These are phyloP conservation scores for Phytopythium vexans DNA, from an alignment of 352 stramenopile genomes.

Conservation along the genomic window DNA sequence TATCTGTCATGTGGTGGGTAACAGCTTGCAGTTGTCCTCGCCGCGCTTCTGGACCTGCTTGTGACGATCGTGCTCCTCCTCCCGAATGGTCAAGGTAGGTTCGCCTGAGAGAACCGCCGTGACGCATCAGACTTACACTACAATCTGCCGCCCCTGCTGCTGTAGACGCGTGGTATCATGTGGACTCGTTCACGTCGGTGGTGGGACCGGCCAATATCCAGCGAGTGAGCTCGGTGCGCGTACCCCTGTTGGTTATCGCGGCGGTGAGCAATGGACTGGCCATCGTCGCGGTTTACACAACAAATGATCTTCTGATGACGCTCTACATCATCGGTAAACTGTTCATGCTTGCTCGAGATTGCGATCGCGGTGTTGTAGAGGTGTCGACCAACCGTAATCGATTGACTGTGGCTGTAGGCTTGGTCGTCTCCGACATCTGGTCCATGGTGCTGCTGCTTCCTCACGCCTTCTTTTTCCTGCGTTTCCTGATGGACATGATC, in stretches of 20 bases:
- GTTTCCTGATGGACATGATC: conserved; percentile 51
- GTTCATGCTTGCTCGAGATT: neutral
- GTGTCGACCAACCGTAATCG: neutral
- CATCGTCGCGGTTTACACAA: conserved; percentile 14
- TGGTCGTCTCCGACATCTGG: conserved; percentile 29
- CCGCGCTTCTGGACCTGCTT: conserved; percentile 15
- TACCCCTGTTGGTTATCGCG: conserved; percentile 24
- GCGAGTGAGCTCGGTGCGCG: conserved; percentile 26
- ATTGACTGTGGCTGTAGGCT: conserved; percentile 14
- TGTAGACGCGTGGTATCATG: conserved; percentile 51
- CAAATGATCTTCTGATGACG: conserved; percentile 28
- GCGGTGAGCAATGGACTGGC: conserved; percentile 30
- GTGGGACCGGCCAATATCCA: conserved; percentile 17
- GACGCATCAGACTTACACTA: neutral
- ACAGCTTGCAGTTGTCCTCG: conserved; percentile 13
- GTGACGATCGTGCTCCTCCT: conserved; percentile 27
- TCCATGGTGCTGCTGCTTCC: conserved; percentile 43
- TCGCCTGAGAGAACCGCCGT: neutral
- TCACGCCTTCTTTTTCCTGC: conserved; percentile 55
- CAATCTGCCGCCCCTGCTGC: neutral
- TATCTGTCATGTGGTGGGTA: neutral
- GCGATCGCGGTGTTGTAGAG: neutral
- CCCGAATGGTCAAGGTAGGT: conserved; percentile 21
- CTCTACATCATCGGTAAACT: conserved; percentile 41
- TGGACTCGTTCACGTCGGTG: conserved; percentile 29